phyloP scores from a whole-genome alignment of 2,329 filamentous ascomycete genomes.

The Aspergillus ochraceoroseus region DNA sequence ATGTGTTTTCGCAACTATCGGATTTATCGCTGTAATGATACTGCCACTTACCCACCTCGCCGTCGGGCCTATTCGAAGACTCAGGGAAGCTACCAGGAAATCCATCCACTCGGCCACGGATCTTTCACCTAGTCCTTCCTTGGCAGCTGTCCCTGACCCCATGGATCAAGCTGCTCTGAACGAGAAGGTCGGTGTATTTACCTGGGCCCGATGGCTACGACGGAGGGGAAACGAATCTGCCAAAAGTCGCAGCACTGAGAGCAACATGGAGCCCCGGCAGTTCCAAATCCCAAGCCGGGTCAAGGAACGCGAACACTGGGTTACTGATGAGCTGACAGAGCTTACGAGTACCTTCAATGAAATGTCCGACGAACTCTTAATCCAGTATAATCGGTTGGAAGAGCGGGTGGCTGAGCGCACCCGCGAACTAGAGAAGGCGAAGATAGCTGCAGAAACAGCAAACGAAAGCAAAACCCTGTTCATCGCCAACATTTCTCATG shows the following conservation, averaged over 20 bases:
- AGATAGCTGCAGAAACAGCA: conserved; percentile 87
- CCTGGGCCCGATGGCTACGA: conserved; percentile 18
- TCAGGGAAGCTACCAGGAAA: conserved; percentile 70
- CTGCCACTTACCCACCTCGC: conserved; percentile 77
- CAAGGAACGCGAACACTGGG: conserved; percentile 64
- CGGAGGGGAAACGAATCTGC: conserved; percentile 13
- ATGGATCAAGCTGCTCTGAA: conserved; percentile 7
- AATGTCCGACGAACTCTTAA: conserved; percentile 84
- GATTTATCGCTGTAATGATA: conserved; percentile 64
- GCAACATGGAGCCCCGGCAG: neutral
- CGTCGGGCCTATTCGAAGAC: conserved; percentile 70
- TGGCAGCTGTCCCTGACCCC: neutral
- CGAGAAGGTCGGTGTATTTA: conserved; percentile 14
- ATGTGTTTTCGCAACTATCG: conserved; percentile 79
- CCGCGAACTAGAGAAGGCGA: conserved; percentile 77
- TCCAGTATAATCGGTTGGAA: conserved; percentile 79
- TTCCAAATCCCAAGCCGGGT: conserved; percentile 87
- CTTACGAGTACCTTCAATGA: conserved; percentile 82
- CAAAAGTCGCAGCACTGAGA: conserved; percentile 4
- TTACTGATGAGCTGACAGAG: conserved; percentile 82
- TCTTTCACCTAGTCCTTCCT: neutral
- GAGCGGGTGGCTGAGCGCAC: conserved; percentile 79
- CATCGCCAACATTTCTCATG: conserved; percentile 80
- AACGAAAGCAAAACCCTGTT: conserved; percentile 95
- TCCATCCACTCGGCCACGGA: conserved; percentile 55